Conservation (phyloP, 176 grass and related monocot genomes). For the Metroxylon sagu region DNA sequence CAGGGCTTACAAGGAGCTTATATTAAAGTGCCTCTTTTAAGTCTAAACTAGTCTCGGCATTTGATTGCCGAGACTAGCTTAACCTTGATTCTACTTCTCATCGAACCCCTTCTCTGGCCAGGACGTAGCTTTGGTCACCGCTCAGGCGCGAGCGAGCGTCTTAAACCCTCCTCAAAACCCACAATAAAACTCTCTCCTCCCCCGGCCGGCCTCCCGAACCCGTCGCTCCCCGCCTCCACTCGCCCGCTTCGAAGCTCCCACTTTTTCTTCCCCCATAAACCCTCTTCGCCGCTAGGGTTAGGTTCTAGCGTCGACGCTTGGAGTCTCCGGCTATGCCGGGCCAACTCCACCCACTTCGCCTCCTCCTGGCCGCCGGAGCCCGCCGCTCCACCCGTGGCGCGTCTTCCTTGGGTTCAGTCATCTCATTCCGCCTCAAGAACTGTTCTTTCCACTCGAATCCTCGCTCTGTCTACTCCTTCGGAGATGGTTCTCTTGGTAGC, state of each 20-base stretch:
- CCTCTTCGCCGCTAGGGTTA: background rate
- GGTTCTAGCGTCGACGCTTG: background rate
- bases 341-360: slow-evolving; percentile 13
- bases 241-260: background rate
- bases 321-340: slow-evolving; percentile 13
- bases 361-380: slow-evolving; percentile 12
- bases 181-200: slow-evolving; percentile 10
- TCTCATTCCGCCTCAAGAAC: background rate
- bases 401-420: background rate
- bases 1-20: no score
- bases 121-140: no score
- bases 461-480: slow-evolving; percentile 1
- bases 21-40: no score
- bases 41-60: no score
- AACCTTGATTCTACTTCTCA: no score
- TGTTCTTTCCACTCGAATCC: slow-evolving; percentile 15
- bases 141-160: no score
- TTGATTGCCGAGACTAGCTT: no score
- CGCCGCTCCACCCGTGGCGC: slow-evolving; percentile 1
- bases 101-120: no score
- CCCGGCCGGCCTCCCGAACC: background rate
- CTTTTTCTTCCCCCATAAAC: background rate
- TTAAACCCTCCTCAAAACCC: no score
- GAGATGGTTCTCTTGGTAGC: background rate
- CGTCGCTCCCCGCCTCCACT: slow-evolving; percentile 21